phyloP scores from a whole-genome alignment of 2,329 filamentous ascomycete species.

The Penicillium crustosum region DNA sequence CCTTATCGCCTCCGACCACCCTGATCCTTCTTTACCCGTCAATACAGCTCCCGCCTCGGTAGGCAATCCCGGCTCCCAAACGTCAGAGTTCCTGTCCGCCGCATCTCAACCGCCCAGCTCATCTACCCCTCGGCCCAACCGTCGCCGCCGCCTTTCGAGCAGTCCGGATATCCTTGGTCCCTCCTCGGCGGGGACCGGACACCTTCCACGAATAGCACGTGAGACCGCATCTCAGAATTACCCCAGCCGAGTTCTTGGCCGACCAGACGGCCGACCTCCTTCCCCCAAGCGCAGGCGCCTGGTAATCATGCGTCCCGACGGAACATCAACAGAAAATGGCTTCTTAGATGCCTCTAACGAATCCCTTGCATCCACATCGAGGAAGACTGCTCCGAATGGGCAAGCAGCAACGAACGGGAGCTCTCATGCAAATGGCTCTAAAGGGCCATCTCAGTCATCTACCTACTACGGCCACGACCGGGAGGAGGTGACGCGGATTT shows the following conservation, averaged over 20 bases:
- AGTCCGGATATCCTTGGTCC: slow-evolving; percentile 28
- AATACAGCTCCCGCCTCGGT: slow-evolving; percentile 45
- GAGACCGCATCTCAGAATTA: slow-evolving; percentile 29
- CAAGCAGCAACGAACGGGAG: slow-evolving; percentile 47
- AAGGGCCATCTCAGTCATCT: slow-evolving; percentile 33
- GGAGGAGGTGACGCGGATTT: slow-evolving; percentile 86
- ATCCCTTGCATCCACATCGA: slow-evolving; percentile 45
- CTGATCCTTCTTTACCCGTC: slow-evolving; percentile 58
- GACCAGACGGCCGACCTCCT: slow-evolving; percentile 35
- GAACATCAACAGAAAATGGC: slow-evolving; percentile 57
- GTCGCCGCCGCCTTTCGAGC: slow-evolving; percentile 33
- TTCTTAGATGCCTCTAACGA: slow-evolving; percentile 59
- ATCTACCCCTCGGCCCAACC: slow-evolving; percentile 11
- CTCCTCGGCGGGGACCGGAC: slow-evolving; percentile 21
- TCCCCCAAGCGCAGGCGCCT: slow-evolving; percentile 60
- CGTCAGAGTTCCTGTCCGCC: slow-evolving; percentile 16
- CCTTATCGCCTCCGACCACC: slow-evolving; percentile 68
- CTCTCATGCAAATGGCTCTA: slow-evolving; percentile 41
- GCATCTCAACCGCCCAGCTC: slow-evolving; percentile 10
- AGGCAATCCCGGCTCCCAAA: slow-evolving; percentile 17
- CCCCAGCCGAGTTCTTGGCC: slow-evolving; percentile 25
- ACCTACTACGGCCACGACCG: slow-evolving; percentile 82
- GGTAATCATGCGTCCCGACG: slow-evolving; percentile 64
- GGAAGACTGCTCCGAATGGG: slow-evolving; percentile 59
- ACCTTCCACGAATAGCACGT: slow-evolving; percentile 25